Percentiles rank a stretch among this genome's conserved stretches.
phyloP scores from a whole-genome alignment of 2,329 filamentous ascomycete species.

The Colletotrichum camelliae region DNA sequence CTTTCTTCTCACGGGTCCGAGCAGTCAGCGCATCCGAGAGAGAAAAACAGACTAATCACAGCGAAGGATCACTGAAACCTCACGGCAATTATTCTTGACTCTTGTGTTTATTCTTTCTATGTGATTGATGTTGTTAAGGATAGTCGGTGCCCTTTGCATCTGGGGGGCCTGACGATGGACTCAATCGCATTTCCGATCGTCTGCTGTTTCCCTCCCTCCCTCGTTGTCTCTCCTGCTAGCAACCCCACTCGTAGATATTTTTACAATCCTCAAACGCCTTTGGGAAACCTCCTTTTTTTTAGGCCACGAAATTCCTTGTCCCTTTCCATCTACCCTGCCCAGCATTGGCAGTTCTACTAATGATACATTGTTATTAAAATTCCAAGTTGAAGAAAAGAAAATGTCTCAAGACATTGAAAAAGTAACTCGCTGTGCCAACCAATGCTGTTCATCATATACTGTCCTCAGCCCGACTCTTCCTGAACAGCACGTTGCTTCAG shows the following conservation, averaged over 20 bases:
- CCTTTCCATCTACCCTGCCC: background rate
- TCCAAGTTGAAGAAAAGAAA: background rate
- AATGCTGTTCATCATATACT: background rate
- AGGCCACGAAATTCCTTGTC: background rate
- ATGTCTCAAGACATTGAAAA: background rate
- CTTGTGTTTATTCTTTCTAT: background rate
- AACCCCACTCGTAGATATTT: background rate
- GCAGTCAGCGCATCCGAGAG: background rate
- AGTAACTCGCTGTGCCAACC: background rate
- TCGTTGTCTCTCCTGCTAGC: background rate
- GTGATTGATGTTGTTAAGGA: background rate
- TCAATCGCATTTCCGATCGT: background rate
- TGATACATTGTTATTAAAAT: constrained; percentile 6
- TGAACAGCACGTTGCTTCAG: background rate
- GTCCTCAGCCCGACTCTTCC: background rate
- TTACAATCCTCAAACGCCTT: background rate
- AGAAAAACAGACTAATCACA: background rate
- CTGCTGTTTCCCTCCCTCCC: background rate
- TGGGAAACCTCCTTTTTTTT: background rate
- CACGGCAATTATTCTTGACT: background rate
- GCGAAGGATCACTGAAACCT: background rate
- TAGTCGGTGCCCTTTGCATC: background rate
- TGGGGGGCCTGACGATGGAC: background rate
- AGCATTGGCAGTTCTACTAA: background rate
- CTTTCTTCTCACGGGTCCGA: background rate